phyloP scores from a whole-genome alignment of 768 basidiomycete genomes.

The Heimioporus sp. region DNA sequence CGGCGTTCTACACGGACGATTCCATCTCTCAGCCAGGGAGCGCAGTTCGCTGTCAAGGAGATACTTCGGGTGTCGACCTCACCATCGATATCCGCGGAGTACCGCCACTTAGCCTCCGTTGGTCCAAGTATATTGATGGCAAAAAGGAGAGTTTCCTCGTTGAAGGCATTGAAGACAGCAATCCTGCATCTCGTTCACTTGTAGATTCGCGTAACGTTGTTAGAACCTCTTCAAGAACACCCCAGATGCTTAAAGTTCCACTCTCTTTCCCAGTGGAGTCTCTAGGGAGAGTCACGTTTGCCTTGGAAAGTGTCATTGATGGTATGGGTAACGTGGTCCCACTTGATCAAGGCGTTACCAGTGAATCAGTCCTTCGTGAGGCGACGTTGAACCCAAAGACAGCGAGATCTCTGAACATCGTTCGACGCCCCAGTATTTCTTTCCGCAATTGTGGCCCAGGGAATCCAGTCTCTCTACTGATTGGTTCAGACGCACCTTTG shows the following conservation, averaged over 20 bases:
- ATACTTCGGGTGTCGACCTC: conserved; percentile 53
- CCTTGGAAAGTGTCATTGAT: conserved; percentile 81
- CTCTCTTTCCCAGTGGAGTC: conserved; percentile 60
- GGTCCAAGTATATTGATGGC: conserved; percentile 69
- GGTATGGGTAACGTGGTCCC: conserved; percentile 73
- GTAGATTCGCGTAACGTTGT: conserved; percentile 23
- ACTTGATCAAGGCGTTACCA: conserved; percentile 35
- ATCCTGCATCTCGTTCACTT: conserved; percentile 32
- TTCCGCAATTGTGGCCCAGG: conserved; percentile 77
- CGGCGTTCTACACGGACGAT: conserved; percentile 56
- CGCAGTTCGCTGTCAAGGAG: conserved; percentile 67
- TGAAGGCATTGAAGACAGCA: conserved; percentile 76
- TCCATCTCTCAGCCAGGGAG: conserved; percentile 35
- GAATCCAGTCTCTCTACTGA: conserved; percentile 64
- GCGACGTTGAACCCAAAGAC: conserved; percentile 41
- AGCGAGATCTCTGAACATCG: conserved; percentile 62
- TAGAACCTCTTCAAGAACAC: conserved; percentile 26
- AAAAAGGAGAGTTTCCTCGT: conserved; percentile 71
- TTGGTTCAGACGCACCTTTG: conserved; percentile 63
- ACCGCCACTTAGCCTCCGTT: conserved; percentile 73
- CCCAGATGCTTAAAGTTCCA: conserved; percentile 66
- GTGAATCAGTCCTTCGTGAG: conserved; percentile 18
- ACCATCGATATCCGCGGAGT: conserved; percentile 69
- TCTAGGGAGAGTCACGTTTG: conserved; percentile 68
- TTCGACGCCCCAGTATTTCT: conserved; percentile 67